Evolutionary conservation across 1,139 yeast species (phyloP), one percentile per base, ranked within the genome.

Genomic region (Magnusiomyces clavatus): DNA sequence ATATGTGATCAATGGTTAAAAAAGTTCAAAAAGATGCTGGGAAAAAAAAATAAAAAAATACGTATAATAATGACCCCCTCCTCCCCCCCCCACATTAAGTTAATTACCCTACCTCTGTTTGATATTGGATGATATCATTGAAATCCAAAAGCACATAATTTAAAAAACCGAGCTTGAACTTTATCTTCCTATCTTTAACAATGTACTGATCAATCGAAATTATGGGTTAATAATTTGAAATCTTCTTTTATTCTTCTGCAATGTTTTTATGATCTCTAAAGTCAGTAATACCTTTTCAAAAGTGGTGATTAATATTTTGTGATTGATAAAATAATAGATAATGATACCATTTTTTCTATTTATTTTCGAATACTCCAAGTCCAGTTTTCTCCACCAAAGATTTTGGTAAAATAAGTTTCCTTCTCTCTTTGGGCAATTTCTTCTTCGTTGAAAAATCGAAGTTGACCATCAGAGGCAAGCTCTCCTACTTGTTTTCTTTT

Each of bases 401-500:
- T 56, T 51, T 62, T 60, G 0, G 76, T 72, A 20, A 72, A 52
- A 71, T 72, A 68, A 17, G 72, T 64, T 43, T 67, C 60, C 47
- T 61, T 57, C 54, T 75, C 75, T 13, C 67, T 62, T 51, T 64
- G 65, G 4, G 60, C 55, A 49, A 67, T 70, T 57, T 78, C 82
- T 43, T 72, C 72, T 17, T 70, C 73, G 8, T 69, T 64, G 61
- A 76, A 78, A 51, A 71, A 62, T 24, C 77, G 65, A 6, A 76
- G 64, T 2, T 74, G 68, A 0, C 81, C 81, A 53, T 76, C 80
- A 0, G 73, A 70, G 51, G 77, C 70, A 53, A 70, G 66, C 51
- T 75, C 80, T 6, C 82, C 82, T 16, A 69, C 64, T 57, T 77
- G 81, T 2, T 69, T 69, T 46, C 68, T 69, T 57, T 77, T 69